Evolutionary conservation across 2,329 filamentous ascomycete species (phyloP), one percentile per base, ranked within the genome.

Genomic region (Elsinoe australis): DNA sequence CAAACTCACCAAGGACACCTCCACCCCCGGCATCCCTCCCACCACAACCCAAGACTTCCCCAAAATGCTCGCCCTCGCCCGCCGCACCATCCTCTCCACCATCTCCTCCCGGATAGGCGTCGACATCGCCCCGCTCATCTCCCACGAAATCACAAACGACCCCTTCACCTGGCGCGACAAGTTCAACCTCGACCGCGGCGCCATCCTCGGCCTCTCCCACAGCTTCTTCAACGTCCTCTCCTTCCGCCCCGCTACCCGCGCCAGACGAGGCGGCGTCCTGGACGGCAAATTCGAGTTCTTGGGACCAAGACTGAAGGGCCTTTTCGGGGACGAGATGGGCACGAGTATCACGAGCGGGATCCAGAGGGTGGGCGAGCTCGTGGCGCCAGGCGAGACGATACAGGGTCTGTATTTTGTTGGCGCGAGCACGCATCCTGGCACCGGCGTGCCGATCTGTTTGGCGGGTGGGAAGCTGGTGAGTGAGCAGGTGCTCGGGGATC

Each of bases 141-240:
- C 71, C 7, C 66, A 81, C 56, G 83, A 87, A 64, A 68, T 72
- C 3, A 65, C 83, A 57, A 85, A 87, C 64, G 81, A 79, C 5
- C 83, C 83, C 0, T 59, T 63, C 3, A 75, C 71, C 3, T 87
- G 83, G 84, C 73, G 79, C 55, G 59, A 69, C 12, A 74, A 71
- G 42, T 87, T 87, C 70, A 87, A 87, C 60, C 76, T 87, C 22
- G 81, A 87, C 64, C 79, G 80, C 59, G 84, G 84, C 10, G 81
- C 82, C 1, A 88, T 87, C 49, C 71, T 87, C 0, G 84, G 83
- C 0, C 68, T 87, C 1, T 79, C 75, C 14, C 83, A 87, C 65
- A 77, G 74, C 22, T 87, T 88, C 68, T 84, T 85, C 69, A 85
- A 85, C 58, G 80, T 85, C 10, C 70, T 85, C 0, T 73, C 73